A percentile compares a stretch with the other conserved stretches of the same genome.
phyloP scores from a whole-genome alignment of 495 filamentous ascomycete genomes.

The Podospora sp. region DNA sequence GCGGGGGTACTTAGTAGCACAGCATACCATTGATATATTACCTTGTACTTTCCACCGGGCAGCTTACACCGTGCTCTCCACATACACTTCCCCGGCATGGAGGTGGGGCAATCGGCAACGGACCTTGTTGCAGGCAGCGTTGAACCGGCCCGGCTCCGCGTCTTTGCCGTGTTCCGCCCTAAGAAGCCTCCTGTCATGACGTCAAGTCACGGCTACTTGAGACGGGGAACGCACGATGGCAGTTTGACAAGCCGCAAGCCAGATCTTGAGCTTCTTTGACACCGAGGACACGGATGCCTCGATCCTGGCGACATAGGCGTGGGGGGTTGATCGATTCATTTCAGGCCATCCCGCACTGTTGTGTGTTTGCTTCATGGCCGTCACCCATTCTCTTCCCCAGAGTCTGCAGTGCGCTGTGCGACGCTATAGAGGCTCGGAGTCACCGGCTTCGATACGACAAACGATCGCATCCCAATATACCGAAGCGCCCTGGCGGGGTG shows the following conservation, averaged over 20 bases:
- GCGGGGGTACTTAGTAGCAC: not conserved
- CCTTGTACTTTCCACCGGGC: not conserved
- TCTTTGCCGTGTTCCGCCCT: not conserved
- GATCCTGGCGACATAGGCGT: not conserved
- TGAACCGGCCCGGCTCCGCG: not conserved
- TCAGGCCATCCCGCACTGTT: not conserved
- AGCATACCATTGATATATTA: conserved; percentile 6
- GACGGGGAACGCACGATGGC: not conserved
- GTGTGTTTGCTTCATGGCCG: not conserved
- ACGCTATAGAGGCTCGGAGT: not conserved
- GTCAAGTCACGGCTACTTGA: not conserved
- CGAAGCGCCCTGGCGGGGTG: not conserved
- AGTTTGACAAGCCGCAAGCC: not conserved
- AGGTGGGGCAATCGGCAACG: not conserved
- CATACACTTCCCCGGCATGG: not conserved
- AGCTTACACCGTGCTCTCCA: not conserved
- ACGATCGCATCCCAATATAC: not conserved
- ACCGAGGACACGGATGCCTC: not conserved
- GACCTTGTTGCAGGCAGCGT: not conserved
- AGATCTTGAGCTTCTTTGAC: not conserved
- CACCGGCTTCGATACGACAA: not conserved
- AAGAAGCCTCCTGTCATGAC: conserved; percentile 1
- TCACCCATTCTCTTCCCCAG: not conserved
- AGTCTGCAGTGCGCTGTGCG: not conserved
- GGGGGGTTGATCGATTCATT: not conserved